Conservation (phyloP, 257 asterid species). For the Ilex aquifolium region DNA sequence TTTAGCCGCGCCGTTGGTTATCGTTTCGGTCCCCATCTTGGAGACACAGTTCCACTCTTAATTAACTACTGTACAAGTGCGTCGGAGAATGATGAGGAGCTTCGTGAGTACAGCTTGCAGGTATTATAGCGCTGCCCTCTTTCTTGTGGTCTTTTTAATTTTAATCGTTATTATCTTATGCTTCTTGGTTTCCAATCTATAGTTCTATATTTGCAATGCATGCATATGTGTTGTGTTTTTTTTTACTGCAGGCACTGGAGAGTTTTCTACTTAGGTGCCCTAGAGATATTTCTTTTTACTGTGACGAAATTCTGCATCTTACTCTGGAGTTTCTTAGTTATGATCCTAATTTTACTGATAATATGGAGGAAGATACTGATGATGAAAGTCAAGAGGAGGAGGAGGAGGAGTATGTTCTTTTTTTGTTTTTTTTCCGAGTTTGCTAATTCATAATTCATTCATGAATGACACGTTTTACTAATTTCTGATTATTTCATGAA, state of each 20-base stretch:
- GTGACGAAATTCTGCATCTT: constrained; percentile 76
- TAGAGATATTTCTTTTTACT: constrained; percentile 79
- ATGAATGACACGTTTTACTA: constrained; percentile 17
- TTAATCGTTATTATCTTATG: background rate
- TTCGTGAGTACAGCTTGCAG: constrained; percentile 97
- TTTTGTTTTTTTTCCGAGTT: constrained; percentile 8
- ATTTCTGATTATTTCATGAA: constrained; percentile 17
- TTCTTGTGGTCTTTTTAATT: background rate
- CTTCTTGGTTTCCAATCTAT: background rate
- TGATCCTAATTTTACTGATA: constrained; percentile 97
- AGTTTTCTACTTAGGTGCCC: constrained; percentile 94
- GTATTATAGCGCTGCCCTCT: constrained; percentile 26
- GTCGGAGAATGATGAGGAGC: constrained; percentile 98
- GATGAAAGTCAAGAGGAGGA: constrained; percentile 83
- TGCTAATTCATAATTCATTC: constrained; percentile 13
- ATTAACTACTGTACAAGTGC: constrained; percentile 85
- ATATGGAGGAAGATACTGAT: constrained; percentile 97
- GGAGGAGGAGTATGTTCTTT: constrained; percentile 81
- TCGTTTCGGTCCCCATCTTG: constrained; percentile 98
- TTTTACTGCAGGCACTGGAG: constrained; percentile 73
- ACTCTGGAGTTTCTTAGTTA: constrained; percentile 83
- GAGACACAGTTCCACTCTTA: constrained; percentile 85
- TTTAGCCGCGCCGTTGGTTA: constrained; percentile 97
- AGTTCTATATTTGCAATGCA: constrained; percentile 7
- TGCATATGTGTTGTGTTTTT: constrained; percentile 2